Percentiles rank a stretch among this genome's conserved stretches.
Evolutionary conservation across 2,329 filamentous ascomycete genomes (phyloP).

Genomic region (Aspergillus fischeri): DNA sequence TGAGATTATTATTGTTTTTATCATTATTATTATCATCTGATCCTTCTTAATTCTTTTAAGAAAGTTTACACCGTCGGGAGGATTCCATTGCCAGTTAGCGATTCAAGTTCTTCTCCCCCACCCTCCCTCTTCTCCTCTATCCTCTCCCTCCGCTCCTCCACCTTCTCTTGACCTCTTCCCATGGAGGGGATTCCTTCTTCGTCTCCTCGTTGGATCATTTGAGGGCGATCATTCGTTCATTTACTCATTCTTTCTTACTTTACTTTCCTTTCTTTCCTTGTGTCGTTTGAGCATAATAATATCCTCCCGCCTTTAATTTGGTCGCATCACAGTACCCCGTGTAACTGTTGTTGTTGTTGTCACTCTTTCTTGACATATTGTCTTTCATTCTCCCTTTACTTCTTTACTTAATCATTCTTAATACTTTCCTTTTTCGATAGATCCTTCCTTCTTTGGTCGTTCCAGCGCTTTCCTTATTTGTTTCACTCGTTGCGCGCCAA

Average conservation of each 20-base stretch:
- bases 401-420: constrained; percentile 5
- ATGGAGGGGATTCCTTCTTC: constrained; percentile 19
- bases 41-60: constrained; percentile 1
- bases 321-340: background rate
- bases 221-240: constrained; percentile 13
- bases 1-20: background rate
- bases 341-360: constrained; percentile 4
- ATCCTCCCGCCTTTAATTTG: background rate
- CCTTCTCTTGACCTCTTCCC: constrained; percentile 11
- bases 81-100: constrained; percentile 3
- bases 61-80: constrained; percentile 2
- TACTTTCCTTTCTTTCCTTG: constrained; percentile 12
- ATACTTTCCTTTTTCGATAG: background rate
- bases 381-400: constrained; percentile 4
- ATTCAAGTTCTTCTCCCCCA: constrained; percentile 2
- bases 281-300: constrained; percentile 4
- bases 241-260: constrained; percentile 1
- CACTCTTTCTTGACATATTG: constrained; percentile 2
- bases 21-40: background rate
- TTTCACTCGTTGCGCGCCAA: constrained; percentile 9
- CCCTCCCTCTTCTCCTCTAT: constrained; percentile 1
- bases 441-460: background rate
- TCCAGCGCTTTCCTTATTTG: constrained; percentile 3
- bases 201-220: constrained; percentile 14
- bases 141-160: constrained; percentile 2